phyloP scores from a whole-genome alignment of 495 filamentous ascomycete species.

The Pyrenula aspistea region DNA sequence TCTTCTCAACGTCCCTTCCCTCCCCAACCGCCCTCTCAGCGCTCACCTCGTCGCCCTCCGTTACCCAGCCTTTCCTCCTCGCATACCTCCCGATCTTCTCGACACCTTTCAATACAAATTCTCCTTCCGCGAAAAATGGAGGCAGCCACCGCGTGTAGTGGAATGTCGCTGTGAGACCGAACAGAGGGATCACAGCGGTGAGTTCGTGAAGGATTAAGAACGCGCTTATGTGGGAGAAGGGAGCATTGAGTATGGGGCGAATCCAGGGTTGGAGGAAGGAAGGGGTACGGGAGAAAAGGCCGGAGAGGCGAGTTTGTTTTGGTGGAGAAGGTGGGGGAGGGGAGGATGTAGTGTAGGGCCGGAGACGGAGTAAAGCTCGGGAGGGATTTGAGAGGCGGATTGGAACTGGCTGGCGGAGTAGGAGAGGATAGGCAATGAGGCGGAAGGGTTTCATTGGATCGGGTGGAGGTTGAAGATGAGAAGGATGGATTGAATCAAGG shows the following conservation, averaged over 20 bases:
- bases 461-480: constrained; percentile 12
- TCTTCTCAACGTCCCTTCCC: constrained; percentile 9
- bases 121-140: constrained; percentile 37
- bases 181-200: constrained; percentile 70
- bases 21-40: constrained; percentile 1
- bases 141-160: constrained; percentile 61
- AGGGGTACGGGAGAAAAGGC: constrained; percentile 47
- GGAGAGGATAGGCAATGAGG: constrained; percentile 1
- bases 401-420: constrained; percentile 7
- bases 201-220: constrained; percentile 89
- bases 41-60: constrained; percentile 25
- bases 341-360: background rate
- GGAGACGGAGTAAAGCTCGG: too few species aligned
- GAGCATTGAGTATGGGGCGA: constrained; percentile 55
- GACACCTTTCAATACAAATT: constrained; percentile 5
- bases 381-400: constrained; percentile 9
- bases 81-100: constrained; percentile 47
- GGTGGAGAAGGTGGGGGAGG: constrained; percentile 13
- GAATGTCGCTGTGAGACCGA: constrained; percentile 63
- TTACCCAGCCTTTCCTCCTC: constrained; percentile 48
- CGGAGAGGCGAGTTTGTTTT: constrained; percentile 28
- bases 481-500: constrained; percentile 5
- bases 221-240: constrained; percentile 68
- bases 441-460: background rate
- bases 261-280: constrained; percentile 54